Evolutionary conservation across 1,284 basidiomycete genomes (phyloP).

Genomic region (Marasmius sp.): DNA sequence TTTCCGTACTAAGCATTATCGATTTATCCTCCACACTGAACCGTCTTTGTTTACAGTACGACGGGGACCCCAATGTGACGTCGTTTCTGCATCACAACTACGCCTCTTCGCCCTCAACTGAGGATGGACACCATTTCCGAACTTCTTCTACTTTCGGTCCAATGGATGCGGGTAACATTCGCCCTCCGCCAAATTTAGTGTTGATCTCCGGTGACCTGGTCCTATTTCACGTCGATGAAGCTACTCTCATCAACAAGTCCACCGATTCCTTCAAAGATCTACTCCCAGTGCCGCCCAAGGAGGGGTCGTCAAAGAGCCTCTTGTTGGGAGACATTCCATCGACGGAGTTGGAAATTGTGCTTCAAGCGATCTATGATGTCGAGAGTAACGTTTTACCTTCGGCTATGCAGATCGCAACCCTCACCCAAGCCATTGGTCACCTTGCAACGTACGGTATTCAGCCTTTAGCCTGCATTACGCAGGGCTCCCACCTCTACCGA

Average conservation of each 20-base stretch:
- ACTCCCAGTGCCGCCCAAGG: background rate
- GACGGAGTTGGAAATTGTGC: background rate
- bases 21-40: no score
- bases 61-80: no score
- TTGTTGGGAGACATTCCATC: background rate
- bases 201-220: conserved; percentile 1
- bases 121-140: no score
- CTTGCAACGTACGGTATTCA: background rate
- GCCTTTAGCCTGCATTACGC: background rate
- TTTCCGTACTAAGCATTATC: no score
- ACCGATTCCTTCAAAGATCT: background rate
- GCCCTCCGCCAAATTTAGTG: background rate
- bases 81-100: no score
- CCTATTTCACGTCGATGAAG: background rate
- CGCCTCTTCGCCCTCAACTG: no score
- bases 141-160: no score
- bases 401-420: background rate
- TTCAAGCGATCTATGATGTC: conserved; percentile 2
- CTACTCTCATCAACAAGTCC: background rate
- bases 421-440: background rate
- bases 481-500: background rate
- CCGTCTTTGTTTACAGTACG: no score
- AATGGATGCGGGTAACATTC: background rate
- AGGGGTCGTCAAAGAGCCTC: background rate
- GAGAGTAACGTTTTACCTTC: background rate